Evolutionary conservation across 163 green algal species (phyloP).

Genomic region (Scenedesmus sp.): DNA sequence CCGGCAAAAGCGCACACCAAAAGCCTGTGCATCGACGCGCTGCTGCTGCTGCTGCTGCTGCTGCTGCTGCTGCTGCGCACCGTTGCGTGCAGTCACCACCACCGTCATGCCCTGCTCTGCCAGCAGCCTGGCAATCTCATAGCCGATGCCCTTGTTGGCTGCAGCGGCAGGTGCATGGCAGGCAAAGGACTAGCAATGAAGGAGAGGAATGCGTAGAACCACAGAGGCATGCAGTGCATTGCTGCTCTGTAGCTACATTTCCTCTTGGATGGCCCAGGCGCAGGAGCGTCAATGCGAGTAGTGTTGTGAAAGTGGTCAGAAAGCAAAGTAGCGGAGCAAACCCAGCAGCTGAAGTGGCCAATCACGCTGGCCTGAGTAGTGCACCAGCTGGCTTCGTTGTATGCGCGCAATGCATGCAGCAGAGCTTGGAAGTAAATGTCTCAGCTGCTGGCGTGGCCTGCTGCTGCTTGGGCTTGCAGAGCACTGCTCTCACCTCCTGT

Average conservation of each 20-base stretch:
- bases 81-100: slow-evolving; percentile 28
- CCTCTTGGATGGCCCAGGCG: too few species aligned
- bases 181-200: background rate
- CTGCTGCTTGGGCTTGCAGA: background rate
- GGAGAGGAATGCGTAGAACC: too few species aligned
- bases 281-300: too few species aligned
- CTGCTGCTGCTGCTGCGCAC: background rate
- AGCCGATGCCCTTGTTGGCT: slow-evolving; percentile 55
- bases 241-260: too few species aligned
- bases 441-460: background rate
- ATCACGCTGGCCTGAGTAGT: too few species aligned
- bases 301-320: too few species aligned
- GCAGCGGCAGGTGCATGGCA: background rate
- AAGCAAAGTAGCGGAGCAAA: too few species aligned
- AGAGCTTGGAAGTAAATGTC: background rate
- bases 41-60: slow-evolving; percentile 5
- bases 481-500: slow-evolving; percentile 39
- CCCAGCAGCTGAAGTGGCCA: too few species aligned
- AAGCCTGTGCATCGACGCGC: background rate
- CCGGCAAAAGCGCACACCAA: background rate
- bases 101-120: slow-evolving; percentile 37
- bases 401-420: background rate
- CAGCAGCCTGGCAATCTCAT: slow-evolving; percentile 47
- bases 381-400: too few species aligned
- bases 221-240: background rate